phyloP scores from a whole-genome alignment of 2,329 filamentous ascomycete species.

The Alternaria hordeiaustralica region DNA sequence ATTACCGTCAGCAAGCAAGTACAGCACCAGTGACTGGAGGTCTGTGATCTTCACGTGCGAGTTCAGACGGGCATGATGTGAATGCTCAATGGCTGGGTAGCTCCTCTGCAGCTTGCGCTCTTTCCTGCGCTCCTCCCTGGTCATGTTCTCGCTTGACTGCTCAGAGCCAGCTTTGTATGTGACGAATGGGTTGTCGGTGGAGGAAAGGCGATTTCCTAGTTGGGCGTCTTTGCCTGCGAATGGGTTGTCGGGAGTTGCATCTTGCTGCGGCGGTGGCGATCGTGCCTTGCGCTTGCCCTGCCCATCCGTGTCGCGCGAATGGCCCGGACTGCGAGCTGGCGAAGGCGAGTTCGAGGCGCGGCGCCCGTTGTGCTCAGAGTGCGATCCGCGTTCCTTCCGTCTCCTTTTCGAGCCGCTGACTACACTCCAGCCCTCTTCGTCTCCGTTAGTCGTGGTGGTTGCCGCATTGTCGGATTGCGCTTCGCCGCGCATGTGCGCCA shows the following conservation, averaged over 20 bases:
- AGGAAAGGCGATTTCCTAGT: conserved; percentile 9
- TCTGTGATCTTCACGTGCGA: conserved; percentile 64
- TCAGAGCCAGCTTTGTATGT: conserved; percentile 10
- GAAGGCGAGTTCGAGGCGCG: conserved; percentile 7
- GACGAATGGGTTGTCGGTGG: conserved; percentile 28
- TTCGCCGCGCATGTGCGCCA: conserved; percentile 34
- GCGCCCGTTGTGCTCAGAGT: conserved; percentile 2
- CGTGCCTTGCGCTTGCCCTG: neutral
- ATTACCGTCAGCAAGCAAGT: conserved; percentile 65
- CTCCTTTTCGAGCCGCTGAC: conserved; percentile 35
- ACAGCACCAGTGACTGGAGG: conserved; percentile 63
- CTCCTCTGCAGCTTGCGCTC: conserved; percentile 41
- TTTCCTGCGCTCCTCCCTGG: conserved; percentile 34
- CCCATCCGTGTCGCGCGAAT: neutral
- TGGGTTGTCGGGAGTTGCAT: conserved; percentile 17
- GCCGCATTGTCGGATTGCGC: conserved; percentile 16
- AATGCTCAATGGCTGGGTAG: conserved; percentile 57
- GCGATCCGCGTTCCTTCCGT: conserved; percentile 21
- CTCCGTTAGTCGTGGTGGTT: conserved; percentile 13
- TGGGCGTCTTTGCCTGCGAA: conserved; percentile 21
- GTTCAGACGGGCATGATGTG: conserved; percentile 60
- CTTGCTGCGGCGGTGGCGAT: conserved; percentile 9
- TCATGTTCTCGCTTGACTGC: conserved; percentile 9
- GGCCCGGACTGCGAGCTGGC: neutral
- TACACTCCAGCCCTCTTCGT: conserved; percentile 39